Evolutionary conservation across 768 basidiomycete species (phyloP).

Genomic region (Amanita exitialis): DNA sequence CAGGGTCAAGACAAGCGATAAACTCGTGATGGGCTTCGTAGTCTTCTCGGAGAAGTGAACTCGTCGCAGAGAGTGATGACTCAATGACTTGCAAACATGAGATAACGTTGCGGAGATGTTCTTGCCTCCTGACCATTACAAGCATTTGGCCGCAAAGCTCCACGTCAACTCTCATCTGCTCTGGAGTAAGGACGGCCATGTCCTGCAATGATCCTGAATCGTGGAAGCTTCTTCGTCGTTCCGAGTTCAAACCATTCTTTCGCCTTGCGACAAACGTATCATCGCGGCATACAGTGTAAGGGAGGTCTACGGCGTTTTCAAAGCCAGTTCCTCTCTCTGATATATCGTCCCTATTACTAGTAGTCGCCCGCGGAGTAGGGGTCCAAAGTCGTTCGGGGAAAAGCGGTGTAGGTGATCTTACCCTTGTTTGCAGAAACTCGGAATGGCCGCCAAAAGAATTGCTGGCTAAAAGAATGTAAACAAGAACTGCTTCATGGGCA

Average conservation of each 20-base stretch:
- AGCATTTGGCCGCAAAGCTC: slow-evolving; percentile 69
- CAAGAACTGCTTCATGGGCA: slow-evolving; percentile 10
- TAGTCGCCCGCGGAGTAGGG: not conserved
- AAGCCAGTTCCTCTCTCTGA: not conserved
- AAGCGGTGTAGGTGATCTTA: not conserved
- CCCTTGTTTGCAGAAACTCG: not conserved
- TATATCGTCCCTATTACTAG: not conserved
- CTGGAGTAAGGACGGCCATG: slow-evolving; percentile 38
- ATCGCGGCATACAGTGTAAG: slow-evolving; percentile 3
- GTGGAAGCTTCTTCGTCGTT: slow-evolving; percentile 52
- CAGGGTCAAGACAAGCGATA: slow-evolving; percentile 37
- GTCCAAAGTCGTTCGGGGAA: not conserved
- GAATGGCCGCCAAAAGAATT: not conserved
- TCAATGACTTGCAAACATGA: slow-evolving; percentile 53
- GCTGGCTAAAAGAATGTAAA: not conserved
- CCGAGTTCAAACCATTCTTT: not conserved
- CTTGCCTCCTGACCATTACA: slow-evolving; percentile 56
- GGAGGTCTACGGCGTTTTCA: not conserved
- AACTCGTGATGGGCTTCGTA: slow-evolving; percentile 41
- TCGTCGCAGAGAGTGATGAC: slow-evolving; percentile 40
- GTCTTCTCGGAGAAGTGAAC: slow-evolving; percentile 46
- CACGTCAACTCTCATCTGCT: slow-evolving; percentile 71
- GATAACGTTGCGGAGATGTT: slow-evolving; percentile 56
- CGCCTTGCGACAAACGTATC: not conserved
- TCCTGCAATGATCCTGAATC: slow-evolving; percentile 41